These are phyloP conservation scores for Lathyrus oleraceus DNA, from an alignment of 306 rosid genomes.

Conservation along the genomic window DNA sequence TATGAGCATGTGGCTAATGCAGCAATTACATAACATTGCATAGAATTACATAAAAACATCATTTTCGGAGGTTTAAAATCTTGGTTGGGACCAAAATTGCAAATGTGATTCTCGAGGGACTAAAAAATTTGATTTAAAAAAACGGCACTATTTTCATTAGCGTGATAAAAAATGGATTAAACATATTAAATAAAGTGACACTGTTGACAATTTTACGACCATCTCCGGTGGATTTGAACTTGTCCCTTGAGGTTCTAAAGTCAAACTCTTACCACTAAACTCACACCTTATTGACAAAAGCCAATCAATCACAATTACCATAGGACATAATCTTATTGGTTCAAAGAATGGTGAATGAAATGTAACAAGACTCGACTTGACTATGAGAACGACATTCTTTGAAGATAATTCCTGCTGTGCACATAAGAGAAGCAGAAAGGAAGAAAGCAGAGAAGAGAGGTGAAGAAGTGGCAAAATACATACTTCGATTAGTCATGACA, in stretches of 20 bases:
- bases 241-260: neutral
- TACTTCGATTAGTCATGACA: conserved; percentile 29
- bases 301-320: neutral
- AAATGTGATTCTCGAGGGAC: too few relatives aligned
- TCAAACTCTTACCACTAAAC: neutral
- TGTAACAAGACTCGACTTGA: conserved; percentile 5
- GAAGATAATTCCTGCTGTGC: conserved; percentile 19
- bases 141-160: too few relatives aligned
- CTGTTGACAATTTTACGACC: neutral
- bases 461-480: neutral
- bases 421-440: neutral
- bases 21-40: too few relatives aligned
- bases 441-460: conserved; percentile 4
- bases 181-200: neutral
- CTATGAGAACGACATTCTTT: neutral
- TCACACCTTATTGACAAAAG: neutral
- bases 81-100: too few relatives aligned
- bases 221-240: neutral
- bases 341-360: conserved; percentile 1
- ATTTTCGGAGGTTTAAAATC: too few relatives aligned
- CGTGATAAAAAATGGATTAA: too few relatives aligned
- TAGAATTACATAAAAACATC: too few relatives aligned
- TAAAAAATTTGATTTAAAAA: too few relatives aligned
- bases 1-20: too few relatives aligned
- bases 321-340: neutral